A percentile compares a stretch with the other conserved stretches of the same genome.
These are phyloP conservation scores for Carex myosuroides DNA, from an alignment of 176 grass and related monocot species.

Conservation along the genomic window DNA sequence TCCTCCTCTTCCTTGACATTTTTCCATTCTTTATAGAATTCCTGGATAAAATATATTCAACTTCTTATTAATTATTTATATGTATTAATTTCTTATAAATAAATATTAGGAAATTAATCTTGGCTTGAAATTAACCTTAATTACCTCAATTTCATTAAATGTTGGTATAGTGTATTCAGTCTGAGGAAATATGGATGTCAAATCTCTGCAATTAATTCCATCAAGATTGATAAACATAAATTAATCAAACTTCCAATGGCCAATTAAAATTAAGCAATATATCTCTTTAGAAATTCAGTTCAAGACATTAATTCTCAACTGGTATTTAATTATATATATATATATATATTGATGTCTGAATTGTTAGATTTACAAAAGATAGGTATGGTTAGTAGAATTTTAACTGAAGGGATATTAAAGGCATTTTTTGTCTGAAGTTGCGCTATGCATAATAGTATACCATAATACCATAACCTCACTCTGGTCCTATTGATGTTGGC, in stretches of 20 bases:
- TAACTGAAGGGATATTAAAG: background rate
- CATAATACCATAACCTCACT: too few species aligned
- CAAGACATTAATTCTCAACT: background rate
- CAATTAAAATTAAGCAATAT: too few species aligned
- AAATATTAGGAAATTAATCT: background rate
- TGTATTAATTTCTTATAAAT: background rate
- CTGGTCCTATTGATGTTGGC: too few species aligned
- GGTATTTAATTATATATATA: background rate
- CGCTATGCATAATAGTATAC: too few species aligned
- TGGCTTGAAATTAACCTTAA: background rate
- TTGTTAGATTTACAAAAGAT: background rate
- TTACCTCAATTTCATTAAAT: conserved; percentile 11
- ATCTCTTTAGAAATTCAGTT: background rate
- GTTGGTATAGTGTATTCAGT: background rate
- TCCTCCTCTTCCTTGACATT: conserved; percentile 1
- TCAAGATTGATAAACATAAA: background rate
- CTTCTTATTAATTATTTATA: background rate
- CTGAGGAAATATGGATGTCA: background rate
- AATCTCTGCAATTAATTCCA: conserved; percentile 4
- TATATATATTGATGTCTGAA: background rate
- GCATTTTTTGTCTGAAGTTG: background rate
- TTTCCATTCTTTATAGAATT: conserved; percentile 14
- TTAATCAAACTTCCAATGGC: background rate
- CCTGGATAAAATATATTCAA: background rate
- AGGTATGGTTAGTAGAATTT: background rate